Conservation (phyloP, 148 eudicot genomes). For the Beta vulgaris region DNA sequence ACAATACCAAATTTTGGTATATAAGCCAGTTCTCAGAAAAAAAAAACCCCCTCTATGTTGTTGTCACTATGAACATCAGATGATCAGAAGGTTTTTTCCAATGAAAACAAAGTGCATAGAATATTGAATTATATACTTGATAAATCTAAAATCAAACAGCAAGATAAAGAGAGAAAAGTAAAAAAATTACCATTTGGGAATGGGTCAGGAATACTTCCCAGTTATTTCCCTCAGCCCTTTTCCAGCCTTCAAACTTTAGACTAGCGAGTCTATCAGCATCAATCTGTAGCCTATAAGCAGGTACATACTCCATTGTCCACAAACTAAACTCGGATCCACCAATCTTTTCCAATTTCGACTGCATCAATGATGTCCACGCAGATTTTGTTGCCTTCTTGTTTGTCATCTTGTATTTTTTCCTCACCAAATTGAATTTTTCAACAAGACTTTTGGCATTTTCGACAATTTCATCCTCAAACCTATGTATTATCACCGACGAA, state of each 20-base stretch:
- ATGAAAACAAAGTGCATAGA: background rate
- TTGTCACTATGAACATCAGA: no score
- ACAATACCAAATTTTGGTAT: background rate
- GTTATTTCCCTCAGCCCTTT: constrained; percentile 38
- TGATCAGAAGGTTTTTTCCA: background rate
- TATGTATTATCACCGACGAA: constrained; percentile 52
- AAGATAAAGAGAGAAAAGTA: constrained; percentile 8
- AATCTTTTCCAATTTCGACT: constrained; percentile 62
- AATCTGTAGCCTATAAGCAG: constrained; percentile 70
- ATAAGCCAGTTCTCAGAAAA: background rate
- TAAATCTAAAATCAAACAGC: constrained; percentile 3
- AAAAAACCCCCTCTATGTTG: background rate
- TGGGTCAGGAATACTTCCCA: constrained; percentile 82
- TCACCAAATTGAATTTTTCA: constrained; percentile 44
- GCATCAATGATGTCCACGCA: constrained; percentile 49
- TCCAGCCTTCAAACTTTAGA: constrained; percentile 75
- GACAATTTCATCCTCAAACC: constrained; percentile 58
- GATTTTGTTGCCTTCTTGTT: constrained; percentile 32
- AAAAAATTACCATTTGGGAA: constrained; percentile 80
- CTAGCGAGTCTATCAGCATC: constrained; percentile 40
- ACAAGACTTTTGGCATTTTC: constrained; percentile 61
- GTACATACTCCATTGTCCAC: constrained; percentile 71
- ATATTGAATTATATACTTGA: background rate
- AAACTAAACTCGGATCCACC: constrained; percentile 78
- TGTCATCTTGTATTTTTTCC: constrained; percentile 32